These are phyloP conservation scores for Schizophyllum commune DNA, from an alignment of 1,284 basidiomycete species.

Conservation along the genomic window DNA sequence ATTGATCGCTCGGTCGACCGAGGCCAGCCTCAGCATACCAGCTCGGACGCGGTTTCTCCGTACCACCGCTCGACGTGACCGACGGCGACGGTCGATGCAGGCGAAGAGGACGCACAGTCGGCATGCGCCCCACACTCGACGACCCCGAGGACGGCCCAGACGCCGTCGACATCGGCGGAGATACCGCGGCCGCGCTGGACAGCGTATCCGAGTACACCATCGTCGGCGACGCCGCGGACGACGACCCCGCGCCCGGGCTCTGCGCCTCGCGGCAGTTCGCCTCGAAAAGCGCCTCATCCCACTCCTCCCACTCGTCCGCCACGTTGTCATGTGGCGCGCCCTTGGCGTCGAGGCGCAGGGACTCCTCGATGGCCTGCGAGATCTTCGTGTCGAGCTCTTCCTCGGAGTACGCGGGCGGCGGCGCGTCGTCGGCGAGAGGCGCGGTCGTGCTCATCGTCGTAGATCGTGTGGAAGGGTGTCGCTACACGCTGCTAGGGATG, in stretches of 20 bases:
- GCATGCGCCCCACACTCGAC: neutral
- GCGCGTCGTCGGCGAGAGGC: slow-evolving; percentile 4
- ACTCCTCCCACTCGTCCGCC: neutral
- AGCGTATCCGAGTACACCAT: neutral
- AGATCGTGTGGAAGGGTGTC: neutral
- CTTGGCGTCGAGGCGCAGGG: slow-evolving; percentile 1
- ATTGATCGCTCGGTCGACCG: neutral
- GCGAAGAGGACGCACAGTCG: neutral
- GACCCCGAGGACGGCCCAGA: neutral
- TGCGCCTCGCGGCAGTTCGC: slow-evolving; percentile 9
- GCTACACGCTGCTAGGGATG: neutral
- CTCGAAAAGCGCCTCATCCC: slow-evolving; percentile 4
- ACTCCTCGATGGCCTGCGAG: neutral
- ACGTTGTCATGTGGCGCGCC: neutral
- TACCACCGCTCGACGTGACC: too few relatives aligned
- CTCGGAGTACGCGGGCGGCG: slow-evolving; percentile 12
- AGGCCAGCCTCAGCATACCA: slow-evolving; percentile 23
- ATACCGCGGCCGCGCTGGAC: neutral
- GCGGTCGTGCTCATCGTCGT: slow-evolving; percentile 2
- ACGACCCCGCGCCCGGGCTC: neutral
- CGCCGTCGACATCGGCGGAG: neutral
- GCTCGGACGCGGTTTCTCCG: slow-evolving; percentile 20
- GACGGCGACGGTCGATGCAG: neutral
- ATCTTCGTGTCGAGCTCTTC: slow-evolving; percentile 3
- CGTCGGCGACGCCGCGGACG: neutral